Evolutionary conservation across 1,284 basidiomycete genomes (phyloP).

Genomic region (Apiotrichum veenhuisii): DNA sequence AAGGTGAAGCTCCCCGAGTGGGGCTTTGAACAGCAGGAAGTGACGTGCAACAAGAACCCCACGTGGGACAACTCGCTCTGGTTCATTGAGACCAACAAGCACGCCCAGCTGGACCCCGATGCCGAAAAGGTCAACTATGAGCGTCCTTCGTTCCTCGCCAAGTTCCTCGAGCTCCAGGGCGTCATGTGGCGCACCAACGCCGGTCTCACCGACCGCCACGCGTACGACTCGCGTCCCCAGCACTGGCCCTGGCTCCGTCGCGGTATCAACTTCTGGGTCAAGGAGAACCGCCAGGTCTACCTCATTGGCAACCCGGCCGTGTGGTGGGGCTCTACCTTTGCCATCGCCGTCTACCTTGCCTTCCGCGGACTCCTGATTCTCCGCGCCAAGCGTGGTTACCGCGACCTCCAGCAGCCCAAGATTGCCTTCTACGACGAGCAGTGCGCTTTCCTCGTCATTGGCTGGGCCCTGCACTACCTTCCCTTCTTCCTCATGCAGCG

Average conservation of each 20-base stretch:
- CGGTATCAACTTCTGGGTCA: slow-evolving; percentile 99
- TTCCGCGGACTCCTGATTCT: slow-evolving; percentile 76
- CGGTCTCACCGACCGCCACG: slow-evolving; percentile 88
- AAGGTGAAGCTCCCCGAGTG: slow-evolving; percentile 96
- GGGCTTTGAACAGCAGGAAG: slow-evolving; percentile 96
- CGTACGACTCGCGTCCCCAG: slow-evolving; percentile 86
- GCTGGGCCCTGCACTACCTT: slow-evolving; percentile 90
- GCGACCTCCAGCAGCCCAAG: slow-evolving; percentile 83
- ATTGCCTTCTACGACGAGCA: slow-evolving; percentile 87
- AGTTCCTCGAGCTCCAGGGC: slow-evolving; percentile 86
- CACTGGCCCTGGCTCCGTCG: slow-evolving; percentile 84
- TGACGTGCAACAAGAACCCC: slow-evolving; percentile 96
- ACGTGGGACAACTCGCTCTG: slow-evolving; percentile 85
- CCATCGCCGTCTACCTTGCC: slow-evolving; percentile 64
- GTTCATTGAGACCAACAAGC: slow-evolving; percentile 84
- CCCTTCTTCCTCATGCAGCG: slow-evolving; percentile 96
- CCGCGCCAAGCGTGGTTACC: slow-evolving; percentile 82
- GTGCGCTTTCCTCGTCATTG: slow-evolving; percentile 86
- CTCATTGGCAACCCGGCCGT: slow-evolving; percentile 89
- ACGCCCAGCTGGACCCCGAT: slow-evolving; percentile 62
- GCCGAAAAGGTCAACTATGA: slow-evolving; percentile 84
- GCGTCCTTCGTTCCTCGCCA: slow-evolving; percentile 76
- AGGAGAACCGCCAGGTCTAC: slow-evolving; percentile 92
- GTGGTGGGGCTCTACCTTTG: slow-evolving; percentile 78
- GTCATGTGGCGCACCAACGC: slow-evolving; percentile 99